Conservation (phyloP, 371 early-diverging fungal species). For the Conidiobolus incongruus region DNA sequence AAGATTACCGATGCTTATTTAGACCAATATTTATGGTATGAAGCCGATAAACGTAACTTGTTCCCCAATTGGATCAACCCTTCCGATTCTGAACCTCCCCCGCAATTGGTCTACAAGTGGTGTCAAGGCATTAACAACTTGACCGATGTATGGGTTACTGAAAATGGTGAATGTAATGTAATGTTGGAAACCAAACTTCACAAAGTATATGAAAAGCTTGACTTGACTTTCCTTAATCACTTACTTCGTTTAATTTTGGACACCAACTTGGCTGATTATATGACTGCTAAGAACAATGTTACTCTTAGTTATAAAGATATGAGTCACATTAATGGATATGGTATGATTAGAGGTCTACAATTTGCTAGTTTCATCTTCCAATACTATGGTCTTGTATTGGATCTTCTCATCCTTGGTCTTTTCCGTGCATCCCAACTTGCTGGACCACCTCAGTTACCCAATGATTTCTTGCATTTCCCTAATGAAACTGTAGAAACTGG, state of each 20-base stretch:
- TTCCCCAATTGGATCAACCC: constrained; percentile 98
- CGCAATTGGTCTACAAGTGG: constrained; percentile 92
- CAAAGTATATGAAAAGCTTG: constrained; percentile 90
- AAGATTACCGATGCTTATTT: constrained; percentile 98
- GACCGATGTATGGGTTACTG: constrained; percentile 84
- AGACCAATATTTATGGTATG: constrained; percentile 98
- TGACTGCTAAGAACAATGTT: constrained; percentile 96
- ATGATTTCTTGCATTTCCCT: constrained; percentile 91
- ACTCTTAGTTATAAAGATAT: constrained; percentile 98
- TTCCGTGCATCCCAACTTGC: constrained; percentile 93
- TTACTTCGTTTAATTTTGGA: constrained; percentile 89
- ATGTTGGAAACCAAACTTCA: constrained; percentile 84
- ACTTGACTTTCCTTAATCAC: constrained; percentile 88
- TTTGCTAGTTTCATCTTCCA: constrained; percentile 95
- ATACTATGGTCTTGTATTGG: constrained; percentile 92
- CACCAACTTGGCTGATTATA: constrained; percentile 97
- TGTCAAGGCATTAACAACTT: constrained; percentile 95
- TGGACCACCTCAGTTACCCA: constrained; percentile 80
- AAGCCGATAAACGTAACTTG: constrained; percentile 62
- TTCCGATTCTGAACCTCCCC: constrained; percentile 90
- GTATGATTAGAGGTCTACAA: constrained; percentile 94
- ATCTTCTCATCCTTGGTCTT: constrained; percentile 87
- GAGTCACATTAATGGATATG: constrained; percentile 92
- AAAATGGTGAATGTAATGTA: constrained; percentile 79
- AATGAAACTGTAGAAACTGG: constrained; percentile 79